Evolutionary conservation across 2,329 filamentous ascomycete species (phyloP), one percentile per base, ranked within the genome.

Genomic region (Chrysosphaeria jannelii): DNA sequence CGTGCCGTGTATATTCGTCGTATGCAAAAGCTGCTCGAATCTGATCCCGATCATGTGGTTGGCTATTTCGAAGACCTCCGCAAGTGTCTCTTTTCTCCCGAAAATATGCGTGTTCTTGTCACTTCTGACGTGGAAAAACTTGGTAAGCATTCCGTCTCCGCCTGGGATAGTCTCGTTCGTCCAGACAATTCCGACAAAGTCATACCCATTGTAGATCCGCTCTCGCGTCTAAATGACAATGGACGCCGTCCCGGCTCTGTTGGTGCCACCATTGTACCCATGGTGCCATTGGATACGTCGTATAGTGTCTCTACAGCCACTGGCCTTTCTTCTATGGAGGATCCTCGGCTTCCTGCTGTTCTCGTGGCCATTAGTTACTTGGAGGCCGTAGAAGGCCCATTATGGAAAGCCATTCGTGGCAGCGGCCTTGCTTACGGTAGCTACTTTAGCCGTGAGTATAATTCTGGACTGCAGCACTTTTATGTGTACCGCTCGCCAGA

Each of bases 341-440:
- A 91, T 36, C 67, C 78, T 0, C 57, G 62, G 10, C 52, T 93
- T 2, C 78, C 85, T 0, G 67, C 79, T 3, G 55, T 90, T 24
- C 61, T 89, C 41, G 79, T 97, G 6, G 78, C 81, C 1, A 62
- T 78, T 23, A 66, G 78, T 11, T 93, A 91, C 39, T 67, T 97
- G 29, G 79, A 91, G 38, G 67, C 78, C 1, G 71, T 88, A 10
- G 85, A 97, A 43, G 85, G 85, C 0, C 85, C 85, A 1, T 60
- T 97, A 15, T 93, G 85, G 81, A 70, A 70, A 31, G 75, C 76
- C 1, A 72, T 93, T 23, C 75, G 85, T 22, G 85, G 85, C 26
- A 85, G 75, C 20, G 85, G 85, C 21, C 64, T 93, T 24, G 85
- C 85, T 1, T 97, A 97, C 38, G 79, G 79, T 25, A 68, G 71